These are phyloP conservation scores for Macrophomina pseudophaseolina DNA, from an alignment of 2,329 filamentous ascomycete genomes.

Conservation along the genomic window DNA sequence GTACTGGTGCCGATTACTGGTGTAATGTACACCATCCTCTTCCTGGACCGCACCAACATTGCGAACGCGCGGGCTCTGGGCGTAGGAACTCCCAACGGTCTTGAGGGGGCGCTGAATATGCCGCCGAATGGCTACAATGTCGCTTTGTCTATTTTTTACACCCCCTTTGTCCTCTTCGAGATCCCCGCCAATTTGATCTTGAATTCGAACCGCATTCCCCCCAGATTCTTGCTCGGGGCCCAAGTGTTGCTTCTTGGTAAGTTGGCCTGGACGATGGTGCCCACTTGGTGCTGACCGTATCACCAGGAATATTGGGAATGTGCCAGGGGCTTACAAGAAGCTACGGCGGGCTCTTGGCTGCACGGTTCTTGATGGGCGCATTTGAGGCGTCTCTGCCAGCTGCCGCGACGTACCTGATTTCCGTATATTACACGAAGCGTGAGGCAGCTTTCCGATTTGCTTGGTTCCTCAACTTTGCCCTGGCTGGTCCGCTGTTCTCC, in stretches of 20 bases:
- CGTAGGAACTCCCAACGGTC: conserved; percentile 20
- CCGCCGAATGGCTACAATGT: conserved; percentile 70
- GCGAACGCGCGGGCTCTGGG: conserved; percentile 60
- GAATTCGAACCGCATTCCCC: conserved; percentile 66
- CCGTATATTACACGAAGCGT: conserved; percentile 20
- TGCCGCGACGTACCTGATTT: conserved; percentile 30
- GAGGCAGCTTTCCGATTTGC: conserved; percentile 11
- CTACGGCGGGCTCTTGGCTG: conserved; percentile 37
- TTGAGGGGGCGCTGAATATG: conserved; percentile 65
- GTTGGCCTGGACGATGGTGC: conserved; percentile 57
- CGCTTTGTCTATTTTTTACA: conserved; percentile 81
- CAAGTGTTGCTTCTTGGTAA: conserved; percentile 77
- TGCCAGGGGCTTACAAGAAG: conserved; percentile 39
- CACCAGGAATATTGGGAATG: conserved; percentile 29
- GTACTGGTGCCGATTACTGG: conserved; percentile 36
- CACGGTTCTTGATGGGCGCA: conserved; percentile 41
- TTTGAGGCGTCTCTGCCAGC: conserved; percentile 41
- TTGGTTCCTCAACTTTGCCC: conserved; percentile 19
- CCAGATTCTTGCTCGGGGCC: conserved; percentile 76
- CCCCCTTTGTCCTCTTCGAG: conserved; percentile 81
- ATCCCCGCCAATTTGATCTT: conserved; percentile 78
- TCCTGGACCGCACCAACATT: conserved; percentile 36
- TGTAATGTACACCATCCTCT: conserved; percentile 38
- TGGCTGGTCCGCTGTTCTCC: conserved; percentile 12
- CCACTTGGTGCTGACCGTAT: neutral